Evolutionary conservation across 805 yeast species (phyloP), one percentile per base, ranked within the genome.

Genomic region (Torulaspora indica): DNA sequence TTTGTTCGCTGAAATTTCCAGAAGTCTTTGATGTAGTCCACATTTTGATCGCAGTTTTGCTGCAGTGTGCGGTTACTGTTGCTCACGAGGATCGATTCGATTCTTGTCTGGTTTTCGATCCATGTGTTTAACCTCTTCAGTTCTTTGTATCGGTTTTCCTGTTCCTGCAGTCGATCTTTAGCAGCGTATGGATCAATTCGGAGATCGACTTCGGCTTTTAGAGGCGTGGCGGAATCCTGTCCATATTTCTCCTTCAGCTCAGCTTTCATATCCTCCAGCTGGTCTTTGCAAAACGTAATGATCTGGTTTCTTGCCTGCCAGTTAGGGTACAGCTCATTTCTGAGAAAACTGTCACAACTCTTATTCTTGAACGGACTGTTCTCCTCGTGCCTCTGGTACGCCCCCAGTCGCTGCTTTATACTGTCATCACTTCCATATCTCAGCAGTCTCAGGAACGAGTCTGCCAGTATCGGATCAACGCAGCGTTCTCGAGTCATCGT

Each of bases 121-220:
- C 74, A 70, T 9, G 53, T 60, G 6, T 47, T 44, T 8, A 75
- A 40, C 4, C 49, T 49, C n/a, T 58, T 55, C 40, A 65, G 63
- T 12, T 61, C 57, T 2, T 18, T 38, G 35, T 60, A 66, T 34
- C 61, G 61, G 3, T 51, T 45, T 13, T 65, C 65, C 13, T 61
- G 57, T 14, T 58, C 56, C 6, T 62, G 63, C 17, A 60, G 48
- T 5, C 61, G 32, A 35, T 74, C 75, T 40, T 71, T 66, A 8
- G 67, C 63, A 3, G 75, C 76, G 51, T 78, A 78, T 1, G 82
- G 81, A 53, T 78, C 80, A 4, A 73, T 51, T 23, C 77, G 58
- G 4, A 63, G 55, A 24, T 63, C 61, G 33, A 60, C 50, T 49
- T 48, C 46, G 10, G 52, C 46, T 13, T 40, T 25, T 48, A 50